A percentile compares a stretch with the other conserved stretches of the same genome.
These are phyloP conservation scores for Nakazawaea populi DNA, from an alignment of 805 yeast species.

Conservation along the genomic window DNA sequence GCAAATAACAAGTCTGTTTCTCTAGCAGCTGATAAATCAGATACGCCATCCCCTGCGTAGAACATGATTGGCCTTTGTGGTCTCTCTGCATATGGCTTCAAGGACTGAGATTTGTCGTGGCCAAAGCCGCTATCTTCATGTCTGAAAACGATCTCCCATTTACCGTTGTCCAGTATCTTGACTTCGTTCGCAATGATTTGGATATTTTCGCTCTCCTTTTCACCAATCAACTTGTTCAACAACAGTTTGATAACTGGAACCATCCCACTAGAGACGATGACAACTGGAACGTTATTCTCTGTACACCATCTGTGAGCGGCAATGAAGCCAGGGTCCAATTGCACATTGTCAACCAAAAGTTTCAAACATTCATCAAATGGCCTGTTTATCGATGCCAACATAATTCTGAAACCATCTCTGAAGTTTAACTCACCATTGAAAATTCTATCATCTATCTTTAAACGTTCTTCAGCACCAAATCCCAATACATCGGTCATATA, in stretches of 20 bases:
- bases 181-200: constrained; percentile 83
- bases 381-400: constrained; percentile 73
- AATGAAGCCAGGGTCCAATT: constrained; percentile 88
- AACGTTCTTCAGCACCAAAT: constrained; percentile 67
- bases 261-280: constrained; percentile 93
- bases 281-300: constrained; percentile 66
- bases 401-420: constrained; percentile 76
- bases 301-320: constrained; percentile 77
- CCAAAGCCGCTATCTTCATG: constrained; percentile 81
- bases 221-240: constrained; percentile 69
- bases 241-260: constrained; percentile 81
- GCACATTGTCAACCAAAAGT: constrained; percentile 53
- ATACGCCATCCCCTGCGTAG: constrained; percentile 97
- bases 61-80: constrained; percentile 59
- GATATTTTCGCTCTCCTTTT: constrained; percentile 62
- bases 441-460: constrained; percentile 63
- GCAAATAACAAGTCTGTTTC: constrained; percentile 94
- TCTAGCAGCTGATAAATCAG: constrained; percentile 90
- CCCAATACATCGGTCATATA: constrained; percentile 85
- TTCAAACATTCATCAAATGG: constrained; percentile 84
- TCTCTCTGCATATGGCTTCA: constrained; percentile 38
- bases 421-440: constrained; percentile 62
- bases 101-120: constrained; percentile 88
- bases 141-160: constrained; percentile 82
- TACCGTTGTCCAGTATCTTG: constrained; percentile 41